Evolutionary conservation across 768 basidiomycete species (phyloP).

Genomic region (Piloderma croceum): DNA sequence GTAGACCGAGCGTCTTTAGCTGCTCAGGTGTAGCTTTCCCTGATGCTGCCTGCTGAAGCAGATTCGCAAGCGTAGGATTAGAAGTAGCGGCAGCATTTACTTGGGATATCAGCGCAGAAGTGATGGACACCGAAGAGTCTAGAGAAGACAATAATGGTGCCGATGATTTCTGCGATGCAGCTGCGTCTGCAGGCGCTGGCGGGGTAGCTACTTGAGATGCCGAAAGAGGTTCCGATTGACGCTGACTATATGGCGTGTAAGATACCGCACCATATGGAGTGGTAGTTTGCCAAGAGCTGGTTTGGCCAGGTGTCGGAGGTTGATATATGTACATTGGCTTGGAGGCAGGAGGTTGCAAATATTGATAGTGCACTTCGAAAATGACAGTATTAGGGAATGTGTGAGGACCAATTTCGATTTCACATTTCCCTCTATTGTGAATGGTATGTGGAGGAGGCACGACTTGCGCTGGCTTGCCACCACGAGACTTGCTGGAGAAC

Average conservation of each 20-base stretch:
- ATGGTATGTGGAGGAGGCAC: constrained; percentile 62
- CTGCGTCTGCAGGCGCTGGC: constrained; percentile 15
- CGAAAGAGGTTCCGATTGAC: neutral
- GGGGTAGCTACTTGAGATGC: constrained; percentile 8
- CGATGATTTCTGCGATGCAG: constrained; percentile 24
- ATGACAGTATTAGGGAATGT: constrained; percentile 60
- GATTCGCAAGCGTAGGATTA: constrained; percentile 62
- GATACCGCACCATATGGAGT: constrained; percentile 18
- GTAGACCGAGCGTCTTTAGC: constrained; percentile 59
- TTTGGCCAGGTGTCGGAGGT: constrained; percentile 6
- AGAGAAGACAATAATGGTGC: constrained; percentile 43
- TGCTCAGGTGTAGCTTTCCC: constrained; percentile 60
- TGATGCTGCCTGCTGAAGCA: constrained; percentile 59
- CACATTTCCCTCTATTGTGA: constrained; percentile 60
- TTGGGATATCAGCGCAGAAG: constrained; percentile 53
- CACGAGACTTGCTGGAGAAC: constrained; percentile 62
- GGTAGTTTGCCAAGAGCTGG: constrained; percentile 25
- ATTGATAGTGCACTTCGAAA: constrained; percentile 69
- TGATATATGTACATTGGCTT: constrained; percentile 19
- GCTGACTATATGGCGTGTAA: neutral
- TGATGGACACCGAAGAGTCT: constrained; percentile 41
- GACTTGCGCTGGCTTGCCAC: constrained; percentile 48
- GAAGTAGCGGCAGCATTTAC: constrained; percentile 62
- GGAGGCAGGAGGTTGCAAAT: constrained; percentile 23
- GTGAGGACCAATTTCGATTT: constrained; percentile 73